Evolutionary conservation across 176 grass and related monocot species (phyloP).

Genomic region (Alopecurus myosuroides): DNA sequence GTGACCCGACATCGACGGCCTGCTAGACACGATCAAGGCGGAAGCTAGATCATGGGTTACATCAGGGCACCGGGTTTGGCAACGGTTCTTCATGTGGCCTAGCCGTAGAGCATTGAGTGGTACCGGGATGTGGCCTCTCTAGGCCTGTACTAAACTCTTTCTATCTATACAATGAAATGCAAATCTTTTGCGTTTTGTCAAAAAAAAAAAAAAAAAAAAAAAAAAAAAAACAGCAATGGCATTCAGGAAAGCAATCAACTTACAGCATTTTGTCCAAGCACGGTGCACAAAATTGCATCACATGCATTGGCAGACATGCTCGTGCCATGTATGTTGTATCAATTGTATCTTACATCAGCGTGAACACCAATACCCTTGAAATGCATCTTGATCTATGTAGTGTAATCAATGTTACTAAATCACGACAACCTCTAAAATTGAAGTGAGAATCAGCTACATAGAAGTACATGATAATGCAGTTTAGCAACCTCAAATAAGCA

Average conservation of each 20-base stretch:
- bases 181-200: too few relatives aligned
- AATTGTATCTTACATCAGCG: conserved; percentile 73
- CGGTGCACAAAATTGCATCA: conserved; percentile 75
- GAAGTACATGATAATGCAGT: background rate
- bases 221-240: background rate
- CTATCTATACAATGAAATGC: too few relatives aligned
- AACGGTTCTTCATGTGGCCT: too few relatives aligned
- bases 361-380: conserved; percentile 59
- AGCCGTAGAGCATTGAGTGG: too few relatives aligned
- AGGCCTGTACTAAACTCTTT: too few relatives aligned
- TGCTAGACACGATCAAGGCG: too few relatives aligned
- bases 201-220: too few relatives aligned
- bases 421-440: background rate
- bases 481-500: conserved; percentile 14
- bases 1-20: too few relatives aligned
- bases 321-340: conserved; percentile 84
- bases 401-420: background rate
- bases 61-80: too few relatives aligned
- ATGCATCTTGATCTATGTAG: conserved; percentile 62
- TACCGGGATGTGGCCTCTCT: too few relatives aligned
- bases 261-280: conserved; percentile 83
- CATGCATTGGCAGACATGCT: conserved; percentile 66
- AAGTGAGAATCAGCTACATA: background rate
- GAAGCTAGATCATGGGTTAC: too few relatives aligned
- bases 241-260: conserved; percentile 8